Base-by-base conservation (phyloP, 2,329 filamentous ascomycete genomes). In the Diaporthe batatas region DNA sequence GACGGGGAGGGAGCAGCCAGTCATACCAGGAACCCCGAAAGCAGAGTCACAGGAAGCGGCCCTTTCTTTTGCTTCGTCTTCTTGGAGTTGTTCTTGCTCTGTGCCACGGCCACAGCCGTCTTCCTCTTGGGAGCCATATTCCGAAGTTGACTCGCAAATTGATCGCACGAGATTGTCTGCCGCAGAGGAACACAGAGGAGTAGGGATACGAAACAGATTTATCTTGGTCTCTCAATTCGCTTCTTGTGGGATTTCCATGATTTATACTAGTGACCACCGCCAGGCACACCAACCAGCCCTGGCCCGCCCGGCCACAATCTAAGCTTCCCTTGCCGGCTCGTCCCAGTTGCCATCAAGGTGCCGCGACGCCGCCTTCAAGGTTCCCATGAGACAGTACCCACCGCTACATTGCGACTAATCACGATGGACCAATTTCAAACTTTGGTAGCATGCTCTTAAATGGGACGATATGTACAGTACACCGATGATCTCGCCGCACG, bases 21-120 rank as follows among this genome's bases (percentile, higher is more conserved):
- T 6, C 47, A 25, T 81, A 88, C 87, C 75, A 91, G 77, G 67
- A 91, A 91, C 0, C 89, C 89, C 1, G 89, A 91, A 0, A 91
- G 82, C 0, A 91, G 83, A 0, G 89, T 91, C 3, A 91, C 89
- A 5, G 89, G 90, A 6, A 91, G 80, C 3, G 84, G 81, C 23
- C 64, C 67, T 55, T 71, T 6, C 11, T 39, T 47, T 47, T 42
- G 39, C 10, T 70, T 59, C 2, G 6, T 3, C 36, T 58, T 70
- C 7, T 70, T 70, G 16, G 53, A 16, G 1, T 6, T 18, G 6
- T 51, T 49, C 11, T 39, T 67, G 4, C 14, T 14, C n/a, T 67
- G 47, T 1, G 47, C 36, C 12, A 16, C 6, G 14, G 47, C 3
- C 29, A 39, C n/a, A 14, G 21, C 16, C n/a, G 62, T 47, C 32